Conservation (phyloP, 192 early-diverging fungal genomes). For the Funneliformis geosporum region DNA sequence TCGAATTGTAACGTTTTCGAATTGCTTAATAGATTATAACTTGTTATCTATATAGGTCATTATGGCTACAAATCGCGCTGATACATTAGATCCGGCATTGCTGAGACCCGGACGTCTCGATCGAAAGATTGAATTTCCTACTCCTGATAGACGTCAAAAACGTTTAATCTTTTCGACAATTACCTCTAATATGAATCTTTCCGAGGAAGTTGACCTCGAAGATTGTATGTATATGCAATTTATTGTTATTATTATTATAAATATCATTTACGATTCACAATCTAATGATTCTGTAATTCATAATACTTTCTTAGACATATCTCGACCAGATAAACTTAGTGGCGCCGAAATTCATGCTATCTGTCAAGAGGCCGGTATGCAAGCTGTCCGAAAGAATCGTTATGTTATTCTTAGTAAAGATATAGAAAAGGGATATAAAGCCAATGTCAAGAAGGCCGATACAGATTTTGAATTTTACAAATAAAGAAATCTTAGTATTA, state of each 20-base stretch:
- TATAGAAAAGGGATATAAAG: slow-evolving; percentile 95
- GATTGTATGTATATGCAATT: slow-evolving; percentile 78
- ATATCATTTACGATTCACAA: neutral
- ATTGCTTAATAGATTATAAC: neutral
- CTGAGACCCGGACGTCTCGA: slow-evolving; percentile 96
- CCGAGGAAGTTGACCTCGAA: slow-evolving; percentile 97
- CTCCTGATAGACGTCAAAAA: slow-evolving; percentile 96
- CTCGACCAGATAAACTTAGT: slow-evolving; percentile 93
- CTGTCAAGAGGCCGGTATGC: slow-evolving; percentile 98
- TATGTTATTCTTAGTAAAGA: slow-evolving; percentile 95
- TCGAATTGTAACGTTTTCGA: slow-evolving; percentile 8
- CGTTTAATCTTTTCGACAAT: slow-evolving; percentile 96
- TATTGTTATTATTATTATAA: neutral
- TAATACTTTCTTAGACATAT: slow-evolving; percentile 92
- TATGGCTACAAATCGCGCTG: slow-evolving; percentile 98
- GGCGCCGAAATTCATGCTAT: slow-evolving; percentile 98
- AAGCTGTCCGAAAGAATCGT: slow-evolving; percentile 96
- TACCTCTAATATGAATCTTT: slow-evolving; percentile 94
- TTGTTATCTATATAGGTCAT: slow-evolving; percentile 72
- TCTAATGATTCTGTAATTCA: neutral
- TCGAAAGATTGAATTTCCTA: slow-evolving; percentile 99
- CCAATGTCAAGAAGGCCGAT: slow-evolving; percentile 95
- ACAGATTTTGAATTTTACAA: slow-evolving; percentile 96
- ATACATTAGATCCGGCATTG: slow-evolving; percentile 95
- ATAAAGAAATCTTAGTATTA: slow-evolving; percentile 47